Conservation (phyloP, 2,329 filamentous ascomycete species). For the Leptosphaerulina australis region DNA sequence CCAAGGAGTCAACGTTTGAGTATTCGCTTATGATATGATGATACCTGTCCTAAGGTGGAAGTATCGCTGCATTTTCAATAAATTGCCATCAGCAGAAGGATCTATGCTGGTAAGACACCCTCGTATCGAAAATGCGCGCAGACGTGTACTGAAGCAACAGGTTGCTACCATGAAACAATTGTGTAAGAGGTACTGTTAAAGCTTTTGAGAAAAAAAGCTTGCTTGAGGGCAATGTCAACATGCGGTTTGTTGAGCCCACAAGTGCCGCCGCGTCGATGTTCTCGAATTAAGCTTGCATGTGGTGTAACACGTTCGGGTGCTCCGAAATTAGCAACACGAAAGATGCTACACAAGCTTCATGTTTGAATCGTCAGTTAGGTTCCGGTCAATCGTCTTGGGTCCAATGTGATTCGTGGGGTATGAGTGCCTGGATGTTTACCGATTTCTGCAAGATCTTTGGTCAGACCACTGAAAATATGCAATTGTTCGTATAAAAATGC, state of each 20-base stretch:
- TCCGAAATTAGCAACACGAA: conserved; percentile 4
- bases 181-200: background rate
- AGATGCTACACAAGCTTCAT: background rate
- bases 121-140: conserved; percentile 3
- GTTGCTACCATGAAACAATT: background rate
- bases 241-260: conserved; percentile 9
- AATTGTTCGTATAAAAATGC: background rate
- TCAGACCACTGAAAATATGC: background rate
- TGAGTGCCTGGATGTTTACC: background rate
- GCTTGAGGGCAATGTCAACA: conserved; percentile 1
- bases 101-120: background rate
- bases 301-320: conserved; percentile 4
- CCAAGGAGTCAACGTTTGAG: conserved; percentile 14
- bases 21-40: conserved; percentile 13
- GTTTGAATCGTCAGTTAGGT: background rate
- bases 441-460: background rate
- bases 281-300: conserved; percentile 1
- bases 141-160: conserved; percentile 14
- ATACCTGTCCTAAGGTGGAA: conserved; percentile 2
- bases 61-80: conserved; percentile 6
- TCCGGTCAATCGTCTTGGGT: background rate
- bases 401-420: background rate
- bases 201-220: background rate
- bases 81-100: conserved; percentile 2
- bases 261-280: conserved; percentile 4